Evolutionary conservation across 768 basidiomycete genomes (phyloP).

Genomic region (Leccinum subgranulosum): DNA sequence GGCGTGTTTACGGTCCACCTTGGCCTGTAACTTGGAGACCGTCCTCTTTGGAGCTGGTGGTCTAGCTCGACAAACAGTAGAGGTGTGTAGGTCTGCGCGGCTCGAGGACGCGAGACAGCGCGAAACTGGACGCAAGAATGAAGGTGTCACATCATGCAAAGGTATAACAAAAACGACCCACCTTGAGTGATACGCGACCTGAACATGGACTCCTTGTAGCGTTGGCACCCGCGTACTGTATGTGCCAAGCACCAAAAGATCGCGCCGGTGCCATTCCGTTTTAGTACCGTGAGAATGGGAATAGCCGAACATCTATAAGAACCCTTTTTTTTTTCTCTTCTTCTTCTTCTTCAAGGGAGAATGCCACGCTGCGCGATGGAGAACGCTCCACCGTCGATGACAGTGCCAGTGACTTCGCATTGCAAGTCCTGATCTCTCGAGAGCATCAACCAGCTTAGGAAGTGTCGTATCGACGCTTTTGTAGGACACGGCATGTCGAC

Average conservation of each 20-base stretch:
- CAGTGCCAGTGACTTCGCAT: slow-evolving; percentile 62
- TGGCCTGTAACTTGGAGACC: slow-evolving; percentile 45
- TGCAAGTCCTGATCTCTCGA: slow-evolving; percentile 54
- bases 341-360: slow-evolving; percentile 39
- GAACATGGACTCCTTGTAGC: slow-evolving; percentile 23
- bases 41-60: slow-evolving; percentile 38
- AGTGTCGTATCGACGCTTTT: slow-evolving; percentile 54
- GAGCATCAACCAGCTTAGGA: slow-evolving; percentile 56
- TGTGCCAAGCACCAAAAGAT: not conserved
- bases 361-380: slow-evolving; percentile 67
- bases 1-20: slow-evolving; percentile 39
- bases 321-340: not conserved
- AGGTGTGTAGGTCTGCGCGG: slow-evolving; percentile 46
- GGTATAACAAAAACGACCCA: not conserved
- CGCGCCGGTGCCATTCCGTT: not conserved
- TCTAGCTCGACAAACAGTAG: slow-evolving; percentile 37
- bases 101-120: slow-evolving; percentile 42
- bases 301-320: slow-evolving; percentile 21
- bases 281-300: slow-evolving; percentile 39
- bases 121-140: slow-evolving; percentile 26
- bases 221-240: not conserved
- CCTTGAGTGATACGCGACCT: slow-evolving; percentile 23
- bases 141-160: not conserved
- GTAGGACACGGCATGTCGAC: slow-evolving; percentile 64
- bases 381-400: slow-evolving; percentile 49